These are phyloP conservation scores for Lichtheimia ramosa DNA, from an alignment of 371 early-diverging fungal species.

Conservation along the genomic window DNA sequence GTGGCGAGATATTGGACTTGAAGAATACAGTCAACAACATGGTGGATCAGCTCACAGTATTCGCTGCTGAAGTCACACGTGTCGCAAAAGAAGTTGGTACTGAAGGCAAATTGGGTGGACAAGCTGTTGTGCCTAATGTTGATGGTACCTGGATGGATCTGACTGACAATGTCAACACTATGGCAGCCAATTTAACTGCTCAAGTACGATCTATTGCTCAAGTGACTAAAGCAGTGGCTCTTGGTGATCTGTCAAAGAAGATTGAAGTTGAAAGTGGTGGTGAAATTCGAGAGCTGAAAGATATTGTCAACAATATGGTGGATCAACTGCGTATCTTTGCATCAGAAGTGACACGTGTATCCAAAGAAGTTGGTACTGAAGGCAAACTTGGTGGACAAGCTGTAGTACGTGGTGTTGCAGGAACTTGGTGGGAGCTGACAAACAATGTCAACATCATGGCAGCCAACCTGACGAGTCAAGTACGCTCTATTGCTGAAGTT, in stretches of 20 bases:
- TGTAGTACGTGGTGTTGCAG: constrained; percentile 46
- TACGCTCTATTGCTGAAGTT: constrained; percentile 62
- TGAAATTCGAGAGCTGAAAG: constrained; percentile 45
- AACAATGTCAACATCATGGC: constrained; percentile 60
- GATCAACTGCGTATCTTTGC: constrained; percentile 51
- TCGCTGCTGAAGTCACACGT: constrained; percentile 59
- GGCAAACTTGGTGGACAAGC: constrained; percentile 54
- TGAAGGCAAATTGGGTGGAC: constrained; percentile 60
- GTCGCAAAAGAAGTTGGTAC: constrained; percentile 62
- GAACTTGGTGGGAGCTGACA: constrained; percentile 56
- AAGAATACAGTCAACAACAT: constrained; percentile 76
- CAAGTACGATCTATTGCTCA: constrained; percentile 63
- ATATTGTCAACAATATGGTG: constrained; percentile 55
- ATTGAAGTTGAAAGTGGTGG: constrained; percentile 47
- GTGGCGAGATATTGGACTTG: constrained; percentile 68
- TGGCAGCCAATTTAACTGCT: constrained; percentile 65
- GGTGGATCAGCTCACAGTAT: constrained; percentile 59
- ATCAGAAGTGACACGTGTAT: constrained; percentile 50
- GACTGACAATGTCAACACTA: constrained; percentile 64
- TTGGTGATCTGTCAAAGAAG: constrained; percentile 40
- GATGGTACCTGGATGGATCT: constrained; percentile 64
- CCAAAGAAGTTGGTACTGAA: constrained; percentile 57
- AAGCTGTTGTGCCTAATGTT: constrained; percentile 51
- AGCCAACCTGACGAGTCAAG: constrained; percentile 51
- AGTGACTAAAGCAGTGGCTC: constrained; percentile 63